Conservation (phyloP, 225 moss, liverwort and hornwort genomes). For the Physcomitrellopsis africana region DNA sequence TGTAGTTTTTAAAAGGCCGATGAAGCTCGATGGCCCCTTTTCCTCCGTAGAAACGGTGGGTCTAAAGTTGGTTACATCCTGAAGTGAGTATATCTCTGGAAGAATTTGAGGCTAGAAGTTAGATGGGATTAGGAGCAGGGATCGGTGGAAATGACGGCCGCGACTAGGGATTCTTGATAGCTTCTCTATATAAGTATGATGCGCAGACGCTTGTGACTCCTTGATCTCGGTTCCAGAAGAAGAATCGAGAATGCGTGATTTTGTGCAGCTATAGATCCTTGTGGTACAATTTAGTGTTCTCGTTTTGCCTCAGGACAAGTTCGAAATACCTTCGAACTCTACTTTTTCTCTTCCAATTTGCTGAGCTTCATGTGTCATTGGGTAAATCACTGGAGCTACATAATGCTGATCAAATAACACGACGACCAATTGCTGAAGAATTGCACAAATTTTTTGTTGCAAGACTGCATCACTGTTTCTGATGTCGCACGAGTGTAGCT, state of each 20-base stretch:
- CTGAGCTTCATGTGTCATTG: no score
- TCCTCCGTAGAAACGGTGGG: not conserved
- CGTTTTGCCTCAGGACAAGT: no score
- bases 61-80: not conserved
- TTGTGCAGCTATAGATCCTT: no score
- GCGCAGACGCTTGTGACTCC: no score
- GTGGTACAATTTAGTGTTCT: no score
- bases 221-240: no score
- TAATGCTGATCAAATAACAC: not conserved
- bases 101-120: not conserved
- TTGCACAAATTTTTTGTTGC: not conserved
- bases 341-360: no score
- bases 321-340: no score
- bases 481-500: not conserved
- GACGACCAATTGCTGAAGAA: not conserved
- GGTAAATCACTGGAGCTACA: not conserved
- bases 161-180: constrained; percentile 13
- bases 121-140: constrained; percentile 14
- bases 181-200: not conserved
- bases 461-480: no score
- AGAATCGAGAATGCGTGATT: no score
- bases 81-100: not conserved
- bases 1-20: not conserved
- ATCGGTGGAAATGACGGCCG: constrained; percentile 16
- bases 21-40: not conserved